A percentile compares a stretch with the other conserved stretches of the same genome.
phyloP scores from a whole-genome alignment of 352 stramenopile species.

The Phytophthora fragariae region DNA sequence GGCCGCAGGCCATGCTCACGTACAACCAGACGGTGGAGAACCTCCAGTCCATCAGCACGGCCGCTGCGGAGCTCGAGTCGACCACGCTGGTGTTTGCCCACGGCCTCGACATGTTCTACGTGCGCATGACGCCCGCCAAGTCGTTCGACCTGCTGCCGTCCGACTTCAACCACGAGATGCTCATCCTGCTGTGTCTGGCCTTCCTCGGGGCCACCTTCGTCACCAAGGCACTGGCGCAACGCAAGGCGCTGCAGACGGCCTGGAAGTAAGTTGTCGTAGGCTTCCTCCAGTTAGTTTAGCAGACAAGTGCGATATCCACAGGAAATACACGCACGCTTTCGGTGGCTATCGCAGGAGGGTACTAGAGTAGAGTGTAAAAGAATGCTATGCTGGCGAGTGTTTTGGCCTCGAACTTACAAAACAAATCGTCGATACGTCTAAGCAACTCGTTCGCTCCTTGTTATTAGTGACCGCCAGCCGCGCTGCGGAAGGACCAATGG shows the following conservation, averaged over 20 bases:
- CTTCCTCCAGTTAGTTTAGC: conserved; percentile 13
- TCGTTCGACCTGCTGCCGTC: conserved; percentile 96
- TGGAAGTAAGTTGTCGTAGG: conserved; percentile 70
- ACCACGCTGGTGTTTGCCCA: conserved; percentile 95
- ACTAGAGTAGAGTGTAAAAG: no score
- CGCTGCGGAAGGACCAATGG: conserved; percentile 71
- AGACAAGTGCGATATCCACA: no score
- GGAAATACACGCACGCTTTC: conserved; percentile 18
- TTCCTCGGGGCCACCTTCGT: conserved; percentile 85
- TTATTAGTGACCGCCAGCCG: conserved; percentile 45
- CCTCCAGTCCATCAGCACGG: conserved; percentile 70
- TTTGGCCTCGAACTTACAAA: conserved; percentile 8
- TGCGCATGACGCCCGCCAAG: conserved; percentile 92
- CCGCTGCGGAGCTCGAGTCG: conserved; percentile 93
- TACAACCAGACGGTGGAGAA: conserved; percentile 93
- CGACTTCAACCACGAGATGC: conserved; percentile 95
- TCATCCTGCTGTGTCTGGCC: conserved; percentile 91
- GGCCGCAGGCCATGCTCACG: conserved; percentile 87
- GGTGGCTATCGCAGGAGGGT: conserved; percentile 10
- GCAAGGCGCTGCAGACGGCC: conserved; percentile 80
- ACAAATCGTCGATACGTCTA: conserved; percentile 16
- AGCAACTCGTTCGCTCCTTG: conserved; percentile 8
- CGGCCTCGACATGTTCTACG: conserved; percentile 95
- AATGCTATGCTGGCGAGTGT: no score
- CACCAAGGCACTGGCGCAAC: conserved; percentile 66